These are phyloP conservation scores for Penicillium sp. DNA, from an alignment of 2,329 filamentous ascomycete species.

Conservation along the genomic window DNA sequence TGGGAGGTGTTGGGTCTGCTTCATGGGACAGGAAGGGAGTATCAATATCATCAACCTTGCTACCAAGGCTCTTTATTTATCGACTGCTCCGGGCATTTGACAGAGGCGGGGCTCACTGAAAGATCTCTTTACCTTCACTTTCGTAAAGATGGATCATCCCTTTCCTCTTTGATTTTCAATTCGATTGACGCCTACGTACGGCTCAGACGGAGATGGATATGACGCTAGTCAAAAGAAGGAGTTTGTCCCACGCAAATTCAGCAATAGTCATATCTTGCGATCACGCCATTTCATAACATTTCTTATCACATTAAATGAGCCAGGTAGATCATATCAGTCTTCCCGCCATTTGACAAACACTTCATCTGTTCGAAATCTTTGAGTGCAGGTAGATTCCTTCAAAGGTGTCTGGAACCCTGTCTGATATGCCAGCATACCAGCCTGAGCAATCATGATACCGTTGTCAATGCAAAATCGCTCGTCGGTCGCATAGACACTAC, in stretches of 20 bases:
- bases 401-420: constrained; percentile 72
- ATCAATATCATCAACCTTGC: no score
- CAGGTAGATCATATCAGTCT: constrained; percentile 35
- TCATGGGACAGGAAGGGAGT: no score
- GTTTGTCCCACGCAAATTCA: background rate
- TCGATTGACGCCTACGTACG: no score
- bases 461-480: constrained; percentile 99
- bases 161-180: no score
- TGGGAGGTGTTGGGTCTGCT: no score
- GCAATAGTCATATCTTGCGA: constrained; percentile 18
- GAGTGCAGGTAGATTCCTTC: constrained; percentile 77
- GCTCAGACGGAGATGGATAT: no score
- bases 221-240: no score
- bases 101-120: background rate
- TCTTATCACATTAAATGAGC: background rate
- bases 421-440: constrained; percentile 76
- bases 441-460: constrained; percentile 99
- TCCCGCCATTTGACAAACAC: constrained; percentile 73
- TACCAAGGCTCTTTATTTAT: no score
- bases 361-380: constrained; percentile 76
- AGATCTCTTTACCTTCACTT: no score
- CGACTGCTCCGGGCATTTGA: background rate
- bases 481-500: constrained; percentile 89
- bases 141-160: no score
- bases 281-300: constrained; percentile 2